phyloP scores from a whole-genome alignment of 148 eudicot species.

The Vaccinium myrtillus region DNA sequence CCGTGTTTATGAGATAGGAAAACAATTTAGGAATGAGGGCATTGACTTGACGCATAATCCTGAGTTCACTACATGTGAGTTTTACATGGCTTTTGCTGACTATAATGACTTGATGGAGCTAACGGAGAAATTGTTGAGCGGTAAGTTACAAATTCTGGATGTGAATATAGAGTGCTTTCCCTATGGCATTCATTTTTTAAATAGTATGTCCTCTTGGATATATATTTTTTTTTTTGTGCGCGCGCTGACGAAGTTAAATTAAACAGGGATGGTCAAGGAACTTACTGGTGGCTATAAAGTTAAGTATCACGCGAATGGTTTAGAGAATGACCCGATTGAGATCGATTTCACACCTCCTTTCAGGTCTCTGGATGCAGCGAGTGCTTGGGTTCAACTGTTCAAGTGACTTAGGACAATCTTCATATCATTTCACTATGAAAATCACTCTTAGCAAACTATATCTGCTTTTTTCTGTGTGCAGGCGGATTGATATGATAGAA shows the following conservation, averaged over 20 bases:
- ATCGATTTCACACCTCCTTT: conserved; percentile 97
- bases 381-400: background rate
- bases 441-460: background rate
- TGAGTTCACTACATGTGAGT: conserved; percentile 95
- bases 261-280: conserved; percentile 84
- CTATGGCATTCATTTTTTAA: background rate
- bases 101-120: conserved; percentile 89
- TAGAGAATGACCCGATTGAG: conserved; percentile 76
- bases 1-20: conserved; percentile 95
- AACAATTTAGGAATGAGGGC: conserved; percentile 94
- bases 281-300: conserved; percentile 82
- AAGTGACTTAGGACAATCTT: background rate
- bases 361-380: conserved; percentile 46
- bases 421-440: background rate
- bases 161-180: background rate
- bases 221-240: background rate
- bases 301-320: conserved; percentile 85
- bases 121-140: conserved; percentile 85
- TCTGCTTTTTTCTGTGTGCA: conserved; percentile 26
- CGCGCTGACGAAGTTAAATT: conserved; percentile 13
- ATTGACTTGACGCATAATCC: conserved; percentile 97
- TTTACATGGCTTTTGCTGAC: conserved; percentile 97
- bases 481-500: conserved; percentile 89
- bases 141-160: conserved; percentile 36
- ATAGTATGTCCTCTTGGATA: background rate